Conservation (phyloP, 192 early-diverging fungal genomes). For the Borealophlyctis nickersoniae region DNA sequence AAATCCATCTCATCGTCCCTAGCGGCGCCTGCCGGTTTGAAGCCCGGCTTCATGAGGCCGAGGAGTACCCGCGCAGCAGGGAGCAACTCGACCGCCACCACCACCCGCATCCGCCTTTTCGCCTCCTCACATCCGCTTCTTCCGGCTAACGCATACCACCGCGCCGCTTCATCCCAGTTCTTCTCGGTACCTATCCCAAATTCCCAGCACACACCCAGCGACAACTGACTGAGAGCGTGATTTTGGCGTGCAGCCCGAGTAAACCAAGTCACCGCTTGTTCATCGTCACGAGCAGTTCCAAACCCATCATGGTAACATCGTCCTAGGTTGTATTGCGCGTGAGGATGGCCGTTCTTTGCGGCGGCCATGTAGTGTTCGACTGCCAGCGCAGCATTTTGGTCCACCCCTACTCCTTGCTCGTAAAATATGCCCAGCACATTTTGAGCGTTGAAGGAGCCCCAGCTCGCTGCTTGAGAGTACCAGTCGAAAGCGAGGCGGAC, state of each 20-base stretch:
- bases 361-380: conserved; percentile 43
- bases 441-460: conserved; percentile 45
- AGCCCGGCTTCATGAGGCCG: conserved; percentile 3
- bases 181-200: conserved; percentile 65
- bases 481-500: conserved; percentile 38
- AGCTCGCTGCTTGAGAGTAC: conserved; percentile 45
- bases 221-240: conserved; percentile 45
- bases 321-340: conserved; percentile 54
- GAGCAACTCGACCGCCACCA: conserved; percentile 25
- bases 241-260: conserved; percentile 40
- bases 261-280: conserved; percentile 44
- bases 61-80: conserved; percentile 29
- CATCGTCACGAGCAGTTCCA: conserved; percentile 40
- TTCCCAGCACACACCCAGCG: conserved; percentile 73
- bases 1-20: background rate
- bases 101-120: conserved; percentile 22
- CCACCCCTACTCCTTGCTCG: conserved; percentile 44
- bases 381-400: conserved; percentile 26
- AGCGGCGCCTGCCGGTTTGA: background rate
- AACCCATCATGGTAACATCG: conserved; percentile 54
- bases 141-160: conserved; percentile 39
- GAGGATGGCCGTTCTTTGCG: conserved; percentile 45
- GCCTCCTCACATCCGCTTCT: conserved; percentile 30
- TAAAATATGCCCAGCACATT: conserved; percentile 51
- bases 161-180: conserved; percentile 49